Conservation (phyloP, 257 asterid species). For the Datura wrightii region DNA sequence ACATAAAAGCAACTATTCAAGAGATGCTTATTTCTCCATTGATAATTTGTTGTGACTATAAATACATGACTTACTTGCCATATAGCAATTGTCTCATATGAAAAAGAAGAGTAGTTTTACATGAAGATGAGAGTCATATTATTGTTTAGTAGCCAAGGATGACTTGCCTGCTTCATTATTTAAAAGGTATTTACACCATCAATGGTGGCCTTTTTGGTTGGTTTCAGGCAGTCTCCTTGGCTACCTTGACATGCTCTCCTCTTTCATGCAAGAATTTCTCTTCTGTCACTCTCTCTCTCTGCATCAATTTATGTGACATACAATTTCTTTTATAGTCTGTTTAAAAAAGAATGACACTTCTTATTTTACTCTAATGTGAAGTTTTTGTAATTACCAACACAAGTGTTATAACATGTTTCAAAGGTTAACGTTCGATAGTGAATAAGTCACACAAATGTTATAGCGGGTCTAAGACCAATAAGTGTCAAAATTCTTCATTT, state of each 20-base stretch:
- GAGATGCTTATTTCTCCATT: background rate
- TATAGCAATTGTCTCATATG: background rate
- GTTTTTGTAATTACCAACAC: too few relatives aligned
- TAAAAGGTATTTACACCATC: background rate
- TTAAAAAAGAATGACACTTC: too few relatives aligned
- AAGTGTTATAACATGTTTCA: too few relatives aligned
- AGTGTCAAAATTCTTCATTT: too few relatives aligned
- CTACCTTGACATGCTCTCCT: constrained; percentile 22
- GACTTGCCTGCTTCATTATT: background rate
- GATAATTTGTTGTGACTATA: background rate
- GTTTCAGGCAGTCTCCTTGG: constrained; percentile 3
- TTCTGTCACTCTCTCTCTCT: background rate
- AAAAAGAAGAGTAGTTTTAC: background rate
- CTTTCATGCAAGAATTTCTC: constrained; percentile 1
- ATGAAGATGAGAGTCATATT: constrained; percentile 3
- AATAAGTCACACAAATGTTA: too few relatives aligned
- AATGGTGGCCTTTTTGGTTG: background rate
- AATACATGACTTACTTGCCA: background rate
- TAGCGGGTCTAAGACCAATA: too few relatives aligned
- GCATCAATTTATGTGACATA: too few relatives aligned
- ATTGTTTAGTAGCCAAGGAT: constrained; percentile 23
- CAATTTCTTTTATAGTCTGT: too few relatives aligned
- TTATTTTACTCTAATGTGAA: too few relatives aligned
- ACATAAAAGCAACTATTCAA: background rate
- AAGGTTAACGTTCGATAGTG: too few relatives aligned